Base-by-base conservation (phyloP, 306 rosid species). In the Medicago truncatula region DNA sequence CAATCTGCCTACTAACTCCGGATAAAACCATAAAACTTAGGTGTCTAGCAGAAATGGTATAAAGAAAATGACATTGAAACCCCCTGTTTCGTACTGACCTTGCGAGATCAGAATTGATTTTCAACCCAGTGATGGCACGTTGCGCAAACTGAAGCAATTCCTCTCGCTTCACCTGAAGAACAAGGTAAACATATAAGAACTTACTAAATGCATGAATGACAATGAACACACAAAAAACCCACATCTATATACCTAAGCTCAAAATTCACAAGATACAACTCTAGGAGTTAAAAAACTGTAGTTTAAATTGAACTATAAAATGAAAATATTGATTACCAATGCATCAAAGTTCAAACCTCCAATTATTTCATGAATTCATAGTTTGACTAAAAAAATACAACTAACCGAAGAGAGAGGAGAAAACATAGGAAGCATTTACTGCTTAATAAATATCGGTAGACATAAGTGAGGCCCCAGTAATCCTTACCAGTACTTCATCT, bases 81-180 rank as follows among this genome's bases (percentile, higher is more conserved):
- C 66, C 67, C 50, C 60, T 61, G 74, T 73, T 78, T 56, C 80
- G 38, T 65, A 66, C 96, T 47, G 76, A 96, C 99, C 98, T 96
- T 69, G 83, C 80, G 41, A 82, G 62, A 83, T 90, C 93, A 82
- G 86, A 92, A 83, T 78, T 89, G 20, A 96, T 83, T 85, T 96
- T 96, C 86, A 96, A 85, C 75, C 99, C 99, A 20, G 97, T 75
- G 70, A 96, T 89, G 71, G 99, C 99, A 62, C 91, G 88, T 86
- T 96, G 97, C 10, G 98, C 98, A 89, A 96, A 96, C 86, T 96
- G 99, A 83, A 96, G 97, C 82, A 96, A 83, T 82, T 96, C 99
- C 83, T 96, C 99, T 67, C 96, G 91, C 79, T 96, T 96, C 80
- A 92, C 99, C 99, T 96, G 86, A 75, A 80, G 39, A 76, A 74